Conservation (phyloP, 2,329 filamentous ascomycete genomes). For the Penicillium capsulatum region DNA sequence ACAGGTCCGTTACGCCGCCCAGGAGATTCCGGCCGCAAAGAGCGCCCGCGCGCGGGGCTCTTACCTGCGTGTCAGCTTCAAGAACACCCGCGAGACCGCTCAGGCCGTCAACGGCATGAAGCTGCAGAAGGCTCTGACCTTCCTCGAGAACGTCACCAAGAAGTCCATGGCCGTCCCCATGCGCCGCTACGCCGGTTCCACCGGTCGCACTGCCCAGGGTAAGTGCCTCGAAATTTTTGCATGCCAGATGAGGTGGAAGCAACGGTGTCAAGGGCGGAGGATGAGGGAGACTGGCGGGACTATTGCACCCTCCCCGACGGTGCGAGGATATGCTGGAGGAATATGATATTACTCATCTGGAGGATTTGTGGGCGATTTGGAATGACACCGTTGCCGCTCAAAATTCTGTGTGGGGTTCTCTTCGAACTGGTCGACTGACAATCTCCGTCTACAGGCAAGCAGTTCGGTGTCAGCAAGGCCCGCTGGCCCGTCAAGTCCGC, state of each 20-base stretch:
- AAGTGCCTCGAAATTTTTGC: slow-evolving; percentile 48
- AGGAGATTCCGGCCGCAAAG: slow-evolving; percentile 80
- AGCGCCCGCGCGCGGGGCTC: slow-evolving; percentile 96
- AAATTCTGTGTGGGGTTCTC: slow-evolving; percentile 10
- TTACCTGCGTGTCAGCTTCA: slow-evolving; percentile 99
- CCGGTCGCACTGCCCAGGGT: slow-evolving; percentile 96
- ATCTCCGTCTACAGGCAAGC: slow-evolving; percentile 67
- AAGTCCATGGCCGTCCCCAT: slow-evolving; percentile 98
- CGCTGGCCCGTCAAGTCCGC: slow-evolving; percentile 99
- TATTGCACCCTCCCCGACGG: too few relatives aligned
- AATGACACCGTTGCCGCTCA: slow-evolving; percentile 12
- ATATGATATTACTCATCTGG: neutral
- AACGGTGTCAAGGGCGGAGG: slow-evolving; percentile 8
- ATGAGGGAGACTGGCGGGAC: too few relatives aligned
- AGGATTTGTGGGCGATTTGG: slow-evolving; percentile 2
- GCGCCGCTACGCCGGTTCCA: slow-evolving; percentile 94
- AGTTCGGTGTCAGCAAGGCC: slow-evolving; percentile 95
- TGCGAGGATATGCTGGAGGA: too few relatives aligned
- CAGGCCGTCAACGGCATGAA: slow-evolving; percentile 99
- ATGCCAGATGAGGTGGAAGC: slow-evolving; percentile 11
- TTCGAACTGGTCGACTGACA: slow-evolving; percentile 16
- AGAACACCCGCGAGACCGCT: slow-evolving; percentile 99
- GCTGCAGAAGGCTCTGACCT: slow-evolving; percentile 86
- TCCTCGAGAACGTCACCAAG: slow-evolving; percentile 96
- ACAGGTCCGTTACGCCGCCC: slow-evolving; percentile 94